These are phyloP conservation scores for Zelopaecilomyces penicillatus DNA, from an alignment of 2,329 filamentous ascomycete species.

Conservation along the genomic window DNA sequence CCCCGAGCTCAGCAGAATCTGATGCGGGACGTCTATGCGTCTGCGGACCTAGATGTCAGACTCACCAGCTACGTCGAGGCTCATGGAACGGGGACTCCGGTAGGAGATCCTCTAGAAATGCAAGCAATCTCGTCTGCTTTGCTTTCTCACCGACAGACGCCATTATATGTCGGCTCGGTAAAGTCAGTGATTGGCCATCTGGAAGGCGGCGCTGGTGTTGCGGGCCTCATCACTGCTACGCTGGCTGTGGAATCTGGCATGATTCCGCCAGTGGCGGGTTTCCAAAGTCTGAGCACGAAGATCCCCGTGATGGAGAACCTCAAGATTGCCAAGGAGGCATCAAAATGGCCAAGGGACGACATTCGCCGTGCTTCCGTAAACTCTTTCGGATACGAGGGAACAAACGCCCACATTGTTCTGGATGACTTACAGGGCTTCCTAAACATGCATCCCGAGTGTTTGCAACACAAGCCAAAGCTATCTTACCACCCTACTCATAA, in stretches of 20 bases:
- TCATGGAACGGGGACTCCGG: slow-evolving; percentile 8
- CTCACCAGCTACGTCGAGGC: slow-evolving; percentile 8
- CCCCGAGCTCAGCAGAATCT: slow-evolving; percentile 3
- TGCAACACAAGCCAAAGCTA: too few relatives aligned
- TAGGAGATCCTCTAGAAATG: slow-evolving; percentile 10
- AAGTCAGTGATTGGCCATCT: too few relatives aligned
- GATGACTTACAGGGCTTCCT: slow-evolving; percentile 6
- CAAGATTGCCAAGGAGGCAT: slow-evolving; percentile 11
- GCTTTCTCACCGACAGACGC: background rate
- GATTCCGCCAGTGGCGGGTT: too few relatives aligned
- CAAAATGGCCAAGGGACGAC: slow-evolving; percentile 8
- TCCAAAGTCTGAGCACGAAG: slow-evolving; percentile 2
- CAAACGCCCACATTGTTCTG: slow-evolving; percentile 15
- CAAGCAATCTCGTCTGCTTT: slow-evolving; percentile 6
- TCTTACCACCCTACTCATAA: too few relatives aligned
- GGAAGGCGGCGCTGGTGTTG: too few relatives aligned
- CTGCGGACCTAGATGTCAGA: slow-evolving; percentile 5
- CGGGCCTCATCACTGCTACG: too few relatives aligned
- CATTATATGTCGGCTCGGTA: background rate
- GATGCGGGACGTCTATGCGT: slow-evolving; percentile 5
- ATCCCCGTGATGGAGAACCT: background rate
- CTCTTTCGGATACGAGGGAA: slow-evolving; percentile 16
- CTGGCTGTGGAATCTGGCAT: too few relatives aligned
- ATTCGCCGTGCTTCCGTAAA: slow-evolving; percentile 14
- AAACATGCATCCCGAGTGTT: background rate